Evolutionary conservation across 495 filamentous ascomycete species (phyloP), one percentile per base, ranked within the genome.

Genomic region (Penicillium samsonianum): DNA sequence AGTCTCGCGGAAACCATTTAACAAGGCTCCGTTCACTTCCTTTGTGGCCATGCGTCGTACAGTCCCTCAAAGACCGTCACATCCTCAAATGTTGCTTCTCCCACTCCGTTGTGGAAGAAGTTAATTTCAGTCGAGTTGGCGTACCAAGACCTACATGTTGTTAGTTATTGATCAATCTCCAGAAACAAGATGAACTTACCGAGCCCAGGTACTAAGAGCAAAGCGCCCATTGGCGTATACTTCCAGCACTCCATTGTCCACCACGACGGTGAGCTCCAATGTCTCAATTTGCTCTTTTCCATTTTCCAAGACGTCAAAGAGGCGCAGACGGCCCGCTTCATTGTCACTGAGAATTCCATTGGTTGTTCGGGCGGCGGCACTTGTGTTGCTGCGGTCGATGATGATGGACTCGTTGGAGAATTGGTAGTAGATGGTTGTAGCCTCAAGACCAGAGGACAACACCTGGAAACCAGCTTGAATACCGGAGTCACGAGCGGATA

Each of bases 321-420:
- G 46, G 3, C 64, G 60, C 17, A 66, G 33, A 33, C 50, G 50
- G 3, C 64, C 64, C 3, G 57, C 17, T 41, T 66, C 60, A 17
- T 43, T 63, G 20, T 37, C 25, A 33, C 28, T 54, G 31, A 33
- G 50, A n/a, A 66, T 60, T 14, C 64, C 64, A 22, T 25, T 14
- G n/a, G 60, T 66, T 0, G 64, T 63, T 19, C 50, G 23, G 0
- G 64, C 23, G 1, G 64, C 64, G 11, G 64, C 64, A 38, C 64
- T 66, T 41, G 64, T 66, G 28, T 61, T 54, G 30, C 47, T 59
- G 35, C 64, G 53, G 12, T 66, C 60, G 12, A 66, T 26, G 22
- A 66, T 55, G n/a, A 66, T 53, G 20, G 64, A 66, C 33, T 66
- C 64, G 11, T 66, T 66, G 1, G 60, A 60, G 51, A 66, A 66